Evolutionary conservation across 2,329 filamentous ascomycete genomes (phyloP), one percentile per base, ranked within the genome.

Genomic region (Neonectria sp.): DNA sequence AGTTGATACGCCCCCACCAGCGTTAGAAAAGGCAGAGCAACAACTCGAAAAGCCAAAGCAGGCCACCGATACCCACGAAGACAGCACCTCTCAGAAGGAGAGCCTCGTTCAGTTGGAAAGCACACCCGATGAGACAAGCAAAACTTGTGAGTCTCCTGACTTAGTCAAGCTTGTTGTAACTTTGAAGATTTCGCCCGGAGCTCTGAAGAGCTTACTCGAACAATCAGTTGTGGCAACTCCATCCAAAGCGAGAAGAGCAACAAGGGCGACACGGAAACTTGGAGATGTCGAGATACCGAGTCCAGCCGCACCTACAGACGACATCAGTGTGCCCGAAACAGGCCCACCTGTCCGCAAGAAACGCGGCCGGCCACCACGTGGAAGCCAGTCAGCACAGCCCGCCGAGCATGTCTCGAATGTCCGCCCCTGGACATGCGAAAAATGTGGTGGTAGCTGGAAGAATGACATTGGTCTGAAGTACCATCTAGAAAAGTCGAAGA

Each of bases 381-480:
- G 70, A 68, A 48, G 24, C 21, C 13, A 70, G 56, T 27, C 66
- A 35, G 49, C 33, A 9, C 53, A 67, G 27, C 53, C 60, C 24
- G 43, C 57, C 7, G 69, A 65, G 69, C 71, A 45, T 59, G 68
- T 59, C 6, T 55, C 73, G n/a, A 64, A 52, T 37, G 63, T 69
- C 17, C 79, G 79, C 31, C 71, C 79, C 2, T 89, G 80, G 72
- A 80, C 77, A 24, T 90, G 88, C 68, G 83, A 87, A 11, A 86
- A 83, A 49, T 90, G 88, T 65, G 84, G 84, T 11, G 84, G 83
- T 3, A 79, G 77, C 12, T 90, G 88, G 87, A 89, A 89, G 75
- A 90, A 90, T 58, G 81, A 86, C 37, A 80, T 88, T 52, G 88
- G 88, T 0, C 79, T 90, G 17, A 87, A 89, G 57, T 90, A 90